Conservation (phyloP, 1,139 yeast species). For the Eremothecium coryli region DNA sequence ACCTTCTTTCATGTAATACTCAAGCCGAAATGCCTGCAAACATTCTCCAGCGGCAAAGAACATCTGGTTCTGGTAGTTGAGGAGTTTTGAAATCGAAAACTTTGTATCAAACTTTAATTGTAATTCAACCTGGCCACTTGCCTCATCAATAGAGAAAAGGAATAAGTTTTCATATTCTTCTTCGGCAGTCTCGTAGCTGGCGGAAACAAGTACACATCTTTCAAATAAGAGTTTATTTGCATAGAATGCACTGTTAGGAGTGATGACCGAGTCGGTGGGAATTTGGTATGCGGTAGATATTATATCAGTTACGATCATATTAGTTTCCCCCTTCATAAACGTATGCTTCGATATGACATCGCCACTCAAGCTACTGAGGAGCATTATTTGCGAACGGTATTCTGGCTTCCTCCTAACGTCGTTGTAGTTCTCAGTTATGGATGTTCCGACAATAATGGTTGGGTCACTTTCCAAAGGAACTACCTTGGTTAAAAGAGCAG, state of each 20-base stretch:
- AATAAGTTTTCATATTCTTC: slow-evolving; percentile 20
- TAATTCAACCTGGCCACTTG: slow-evolving; percentile 17
- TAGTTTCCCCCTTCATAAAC: slow-evolving; percentile 13
- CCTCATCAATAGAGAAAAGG: slow-evolving; percentile 24
- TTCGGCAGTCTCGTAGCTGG: slow-evolving; percentile 22
- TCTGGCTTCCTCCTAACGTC: slow-evolving; percentile 4
- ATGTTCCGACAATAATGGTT: slow-evolving; percentile 12
- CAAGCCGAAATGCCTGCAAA: slow-evolving; percentile 18
- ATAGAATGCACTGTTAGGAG: slow-evolving; percentile 12
- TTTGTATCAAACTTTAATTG: slow-evolving; percentile 14
- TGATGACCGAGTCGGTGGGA: not conserved
- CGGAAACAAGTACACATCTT: slow-evolving; percentile 22
- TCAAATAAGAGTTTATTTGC: slow-evolving; percentile 19
- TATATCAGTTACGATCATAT: slow-evolving; percentile 20
- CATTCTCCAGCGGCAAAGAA: slow-evolving; percentile 21
- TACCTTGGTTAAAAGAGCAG: slow-evolving; percentile 10
- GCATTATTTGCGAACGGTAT: not conserved
- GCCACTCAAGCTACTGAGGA: slow-evolving; percentile 6
- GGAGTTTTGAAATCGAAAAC: slow-evolving; percentile 13
- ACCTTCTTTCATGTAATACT: slow-evolving; percentile 23
- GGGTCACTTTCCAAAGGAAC: slow-evolving; percentile 11
- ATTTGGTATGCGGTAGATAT: slow-evolving; percentile 12
- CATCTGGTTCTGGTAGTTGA: slow-evolving; percentile 14
- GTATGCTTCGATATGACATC: slow-evolving; percentile 8
- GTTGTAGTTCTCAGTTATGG: slow-evolving; percentile 10